Base-by-base conservation (phyloP, 805 yeast species). In the Starmerella etchellsii region DNA sequence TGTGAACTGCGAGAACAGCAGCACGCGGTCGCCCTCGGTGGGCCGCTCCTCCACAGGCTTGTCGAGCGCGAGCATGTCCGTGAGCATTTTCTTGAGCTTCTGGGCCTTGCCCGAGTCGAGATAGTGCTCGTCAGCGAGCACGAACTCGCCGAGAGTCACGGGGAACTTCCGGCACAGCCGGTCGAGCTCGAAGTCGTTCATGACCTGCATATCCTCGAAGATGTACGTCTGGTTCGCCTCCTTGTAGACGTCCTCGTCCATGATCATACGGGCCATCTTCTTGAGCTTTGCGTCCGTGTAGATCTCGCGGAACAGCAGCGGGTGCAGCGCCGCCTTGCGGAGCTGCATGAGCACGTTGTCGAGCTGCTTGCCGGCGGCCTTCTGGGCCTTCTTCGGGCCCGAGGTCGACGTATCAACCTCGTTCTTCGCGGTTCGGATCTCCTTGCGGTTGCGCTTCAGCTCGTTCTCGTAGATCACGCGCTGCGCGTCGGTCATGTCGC, bases 281-380 rank as follows among this genome's bases (percentile, higher is more conserved):
- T 59, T 57, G 41, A 91, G 56, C 22, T 52, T 64, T 1, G 61
- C 65, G 52, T 81, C 82, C 20, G 64, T 64, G 56, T 74, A 91
- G 23, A 67, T 52, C 27, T 65, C 61, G 55, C 98, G 67, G 63
- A 88, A 87, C 44, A 91, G 63, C 39, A 91, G 62, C 5, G 97
- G 97, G 60, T 91, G 99, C 47, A 88, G 66, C 0, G 96, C 78
- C 2, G 95, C 95, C 57, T 91, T 91, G 51, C 99, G 71, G 42
- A 91, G 67, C 26, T 75, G 70, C 97, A 91, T 88, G 49, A 91
- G 70, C 31, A 82, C 71, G 54, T 87, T 88, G 16, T 78, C 67
- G 1, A 78, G 62, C 22, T 49, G 53, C 29, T 27, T 73, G 59
- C 19, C 68, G 60, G 43, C 69, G 59, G 16, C 68, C n/a, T 32